Evolutionary conservation across 176 grass and related monocot species (phyloP).

Genomic region (Typha latifolia): DNA sequence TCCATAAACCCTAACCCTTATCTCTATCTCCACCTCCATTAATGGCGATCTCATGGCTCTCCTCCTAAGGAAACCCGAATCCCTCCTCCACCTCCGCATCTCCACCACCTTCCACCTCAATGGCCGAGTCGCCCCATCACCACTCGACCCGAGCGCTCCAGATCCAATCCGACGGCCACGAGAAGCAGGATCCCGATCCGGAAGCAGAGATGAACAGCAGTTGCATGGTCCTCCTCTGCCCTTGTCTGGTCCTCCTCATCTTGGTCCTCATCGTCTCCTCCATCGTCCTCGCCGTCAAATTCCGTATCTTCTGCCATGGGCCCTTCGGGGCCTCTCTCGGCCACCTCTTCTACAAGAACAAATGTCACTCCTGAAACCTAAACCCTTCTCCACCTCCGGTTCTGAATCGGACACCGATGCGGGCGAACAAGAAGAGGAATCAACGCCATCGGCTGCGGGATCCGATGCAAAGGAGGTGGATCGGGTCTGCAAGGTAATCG

Average conservation of each 20-base stretch:
- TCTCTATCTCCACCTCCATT: no score
- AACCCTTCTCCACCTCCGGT: conserved; percentile 7
- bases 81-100: neutral
- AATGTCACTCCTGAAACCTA: conserved; percentile 18
- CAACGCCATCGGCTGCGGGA: neutral
- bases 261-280: conserved; percentile 37
- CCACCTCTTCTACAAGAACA: conserved; percentile 43
- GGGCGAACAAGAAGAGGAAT: neutral
- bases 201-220: neutral
- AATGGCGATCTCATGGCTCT: no score
- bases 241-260: conserved; percentile 43
- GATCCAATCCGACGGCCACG: conserved; percentile 9
- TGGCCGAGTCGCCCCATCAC: neutral
- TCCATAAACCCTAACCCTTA: no score
- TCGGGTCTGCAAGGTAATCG: conserved; percentile 46
- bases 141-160: conserved; percentile 2
- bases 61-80: no score
- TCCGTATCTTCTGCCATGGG: conserved; percentile 70
- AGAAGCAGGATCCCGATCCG: conserved; percentile 3
- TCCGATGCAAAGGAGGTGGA: conserved; percentile 21
- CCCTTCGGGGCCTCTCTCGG: conserved; percentile 31
- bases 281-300: conserved; percentile 56
- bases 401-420: conserved; percentile 14
- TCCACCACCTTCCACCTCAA: neutral
- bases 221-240: conserved; percentile 49